A percentile compares a stretch with the other conserved stretches of the same genome.
Evolutionary conservation across 495 filamentous ascomycete genomes (phyloP).

Genomic region (Penicillium manginii): DNA sequence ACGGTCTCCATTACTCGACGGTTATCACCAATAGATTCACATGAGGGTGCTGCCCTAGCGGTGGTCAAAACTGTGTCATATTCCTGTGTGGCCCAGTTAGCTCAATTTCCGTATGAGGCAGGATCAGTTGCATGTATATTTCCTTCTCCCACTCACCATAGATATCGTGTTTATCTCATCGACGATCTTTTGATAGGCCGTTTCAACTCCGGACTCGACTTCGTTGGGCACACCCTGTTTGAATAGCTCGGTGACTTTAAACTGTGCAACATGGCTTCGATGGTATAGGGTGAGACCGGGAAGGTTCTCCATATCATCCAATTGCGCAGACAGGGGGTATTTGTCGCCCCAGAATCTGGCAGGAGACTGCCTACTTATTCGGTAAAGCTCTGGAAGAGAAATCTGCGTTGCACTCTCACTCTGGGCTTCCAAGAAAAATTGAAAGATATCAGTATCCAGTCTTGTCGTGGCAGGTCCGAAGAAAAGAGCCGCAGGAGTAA

Average conservation of each 20-base stretch:
- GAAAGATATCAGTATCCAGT: conserved; percentile 33
- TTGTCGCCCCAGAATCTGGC: conserved; percentile 37
- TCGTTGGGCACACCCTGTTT: conserved; percentile 11
- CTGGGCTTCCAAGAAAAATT: conserved; percentile 30
- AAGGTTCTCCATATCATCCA: conserved; percentile 41
- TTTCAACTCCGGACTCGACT: conserved; percentile 1
- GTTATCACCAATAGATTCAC: conserved; percentile 23
- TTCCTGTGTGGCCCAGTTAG: conserved; percentile 22
- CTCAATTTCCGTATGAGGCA: neutral
- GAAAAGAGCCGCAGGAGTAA: conserved; percentile 33
- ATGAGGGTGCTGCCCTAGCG: conserved; percentile 24
- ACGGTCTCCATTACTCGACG: conserved; percentile 37
- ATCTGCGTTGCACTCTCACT: conserved; percentile 9
- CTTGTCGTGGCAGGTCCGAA: conserved; percentile 21
- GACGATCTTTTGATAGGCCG: conserved; percentile 20
- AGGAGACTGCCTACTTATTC: conserved; percentile 37
- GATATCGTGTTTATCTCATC: conserved; percentile 28
- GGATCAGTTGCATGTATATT: neutral
- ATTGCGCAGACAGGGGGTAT: conserved; percentile 34
- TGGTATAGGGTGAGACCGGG: conserved; percentile 33
- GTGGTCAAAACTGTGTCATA: conserved; percentile 30
- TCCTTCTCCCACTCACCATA: conserved; percentile 15
- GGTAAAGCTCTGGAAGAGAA: conserved; percentile 31
- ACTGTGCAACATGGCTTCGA: conserved; percentile 34
- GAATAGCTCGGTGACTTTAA: conserved; percentile 34